phyloP scores from a whole-genome alignment of 768 basidiomycete genomes.

The Hypholoma fasciculare region DNA sequence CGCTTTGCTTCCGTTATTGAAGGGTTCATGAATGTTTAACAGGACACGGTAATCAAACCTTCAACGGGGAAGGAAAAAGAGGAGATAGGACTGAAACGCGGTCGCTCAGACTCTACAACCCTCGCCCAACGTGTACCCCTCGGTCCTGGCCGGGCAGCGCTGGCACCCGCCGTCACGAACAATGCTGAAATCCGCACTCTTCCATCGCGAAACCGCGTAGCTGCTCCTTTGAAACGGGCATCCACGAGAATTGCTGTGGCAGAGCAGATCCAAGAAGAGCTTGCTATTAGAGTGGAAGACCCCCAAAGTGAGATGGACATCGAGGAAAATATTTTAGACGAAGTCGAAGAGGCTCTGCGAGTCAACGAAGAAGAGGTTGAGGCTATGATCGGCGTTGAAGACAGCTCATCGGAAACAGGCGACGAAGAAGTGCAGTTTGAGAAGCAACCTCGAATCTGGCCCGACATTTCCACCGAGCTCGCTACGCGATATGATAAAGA shows the following conservation, averaged over 20 bases:
- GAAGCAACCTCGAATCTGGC: slow-evolving; percentile 63
- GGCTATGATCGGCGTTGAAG: slow-evolving; percentile 58
- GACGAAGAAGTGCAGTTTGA: slow-evolving; percentile 28
- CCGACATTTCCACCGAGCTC: slow-evolving; percentile 67
- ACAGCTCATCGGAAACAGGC: slow-evolving; percentile 45
- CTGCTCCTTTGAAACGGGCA: slow-evolving; percentile 34
- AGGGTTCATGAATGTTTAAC: slow-evolving; percentile 3
- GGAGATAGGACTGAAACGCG: slow-evolving; percentile 62
- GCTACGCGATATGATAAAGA: slow-evolving; percentile 58
- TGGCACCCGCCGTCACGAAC: slow-evolving; percentile 42
- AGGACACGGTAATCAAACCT: slow-evolving; percentile 52
- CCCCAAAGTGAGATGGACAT: slow-evolving; percentile 63
- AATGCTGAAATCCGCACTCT: slow-evolving; percentile 36
- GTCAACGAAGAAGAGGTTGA: slow-evolving; percentile 60
- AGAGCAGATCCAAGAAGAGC: slow-evolving; percentile 42
- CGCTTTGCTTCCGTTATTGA: background rate
- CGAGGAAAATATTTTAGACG: slow-evolving; percentile 40
- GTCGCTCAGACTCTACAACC: slow-evolving; percentile 63
- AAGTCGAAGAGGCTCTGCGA: slow-evolving; percentile 44
- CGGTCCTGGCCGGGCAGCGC: slow-evolving; percentile 54
- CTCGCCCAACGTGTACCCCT: slow-evolving; percentile 71
- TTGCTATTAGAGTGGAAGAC: slow-evolving; percentile 29
- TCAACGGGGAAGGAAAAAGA: slow-evolving; percentile 65
- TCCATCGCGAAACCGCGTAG: slow-evolving; percentile 28
- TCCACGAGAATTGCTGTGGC: slow-evolving; percentile 39